Percentiles rank a stretch among this genome's conserved stretches.
phyloP scores from a whole-genome alignment of 345 rosid genomes.

The Boechera stricta region DNA sequence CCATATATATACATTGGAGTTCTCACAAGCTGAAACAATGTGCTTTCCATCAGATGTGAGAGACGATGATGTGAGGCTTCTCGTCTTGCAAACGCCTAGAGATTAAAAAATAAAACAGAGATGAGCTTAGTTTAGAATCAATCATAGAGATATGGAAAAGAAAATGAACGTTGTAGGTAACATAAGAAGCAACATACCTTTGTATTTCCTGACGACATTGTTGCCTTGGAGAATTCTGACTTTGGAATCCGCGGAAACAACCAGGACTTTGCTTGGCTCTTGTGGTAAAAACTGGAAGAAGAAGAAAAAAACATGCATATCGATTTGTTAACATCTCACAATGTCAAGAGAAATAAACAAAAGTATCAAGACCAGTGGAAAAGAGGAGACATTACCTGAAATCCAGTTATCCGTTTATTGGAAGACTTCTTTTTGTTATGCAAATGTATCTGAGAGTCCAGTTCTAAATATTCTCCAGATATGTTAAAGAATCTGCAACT shows the following conservation, averaged over 20 bases:
- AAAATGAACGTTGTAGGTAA: neutral
- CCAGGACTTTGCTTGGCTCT: slow-evolving; percentile 76
- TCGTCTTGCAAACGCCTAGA: slow-evolving; percentile 57
- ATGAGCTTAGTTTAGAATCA: slow-evolving; percentile 15
- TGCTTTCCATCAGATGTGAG: slow-evolving; percentile 80
- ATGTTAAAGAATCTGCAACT: slow-evolving; percentile 62
- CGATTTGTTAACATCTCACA: slow-evolving; percentile 8
- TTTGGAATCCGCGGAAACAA: slow-evolving; percentile 85
- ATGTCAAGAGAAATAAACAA: slow-evolving; percentile 24
- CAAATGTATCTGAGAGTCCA: slow-evolving; percentile 67
- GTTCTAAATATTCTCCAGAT: slow-evolving; percentile 69
- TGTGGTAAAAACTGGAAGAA: slow-evolving; percentile 67
- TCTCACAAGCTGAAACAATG: slow-evolving; percentile 79
- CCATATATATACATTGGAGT: slow-evolving; percentile 81
- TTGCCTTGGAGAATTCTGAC: slow-evolving; percentile 80
- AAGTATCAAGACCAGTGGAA: neutral
- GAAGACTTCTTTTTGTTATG: slow-evolving; percentile 70
- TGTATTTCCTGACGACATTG: slow-evolving; percentile 68
- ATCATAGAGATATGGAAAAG: slow-evolving; percentile 1
- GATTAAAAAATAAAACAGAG: neutral
- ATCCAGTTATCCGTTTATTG: slow-evolving; percentile 74
- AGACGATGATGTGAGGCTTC: slow-evolving; percentile 66
- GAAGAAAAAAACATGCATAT: neutral
- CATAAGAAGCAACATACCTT: slow-evolving; percentile 50
- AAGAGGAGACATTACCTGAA: slow-evolving; percentile 58